Evolutionary conservation across 129 eudicot species (phyloP).

Genomic region (Artemisia annua): DNA sequence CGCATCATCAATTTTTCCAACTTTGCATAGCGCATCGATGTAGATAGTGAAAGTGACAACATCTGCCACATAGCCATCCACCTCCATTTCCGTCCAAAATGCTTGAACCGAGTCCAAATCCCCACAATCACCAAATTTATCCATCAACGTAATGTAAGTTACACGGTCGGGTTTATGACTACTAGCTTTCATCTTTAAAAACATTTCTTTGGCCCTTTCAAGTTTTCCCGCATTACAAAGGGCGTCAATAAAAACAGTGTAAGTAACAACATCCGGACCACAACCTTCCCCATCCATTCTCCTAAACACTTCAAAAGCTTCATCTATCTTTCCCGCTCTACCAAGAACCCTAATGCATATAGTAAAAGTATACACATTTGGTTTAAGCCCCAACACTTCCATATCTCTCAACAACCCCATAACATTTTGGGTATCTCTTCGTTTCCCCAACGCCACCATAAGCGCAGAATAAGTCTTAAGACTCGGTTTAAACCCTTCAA

Average conservation of each 20-base stretch:
- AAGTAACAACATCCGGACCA: constrained; percentile 90
- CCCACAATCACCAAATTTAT: constrained; percentile 70
- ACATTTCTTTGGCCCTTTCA: constrained; percentile 69
- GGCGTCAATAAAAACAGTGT: constrained; percentile 86
- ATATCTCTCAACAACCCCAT: constrained; percentile 66
- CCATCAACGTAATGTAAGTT: constrained; percentile 86
- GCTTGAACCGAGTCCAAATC: constrained; percentile 69
- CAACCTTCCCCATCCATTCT: constrained; percentile 90
- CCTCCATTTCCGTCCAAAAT: constrained; percentile 77
- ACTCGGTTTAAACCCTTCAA: constrained; percentile 76
- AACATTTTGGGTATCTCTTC: constrained; percentile 76
- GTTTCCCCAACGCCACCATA: constrained; percentile 91
- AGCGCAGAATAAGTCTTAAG: constrained; percentile 93
- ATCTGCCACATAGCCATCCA: constrained; percentile 79
- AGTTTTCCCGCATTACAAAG: constrained; percentile 84
- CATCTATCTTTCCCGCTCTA: constrained; percentile 80
- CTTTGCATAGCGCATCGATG: constrained; percentile 74
- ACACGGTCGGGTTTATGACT: constrained; percentile 86
- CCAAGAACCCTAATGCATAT: constrained; percentile 95
- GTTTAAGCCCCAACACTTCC: constrained; percentile 81
- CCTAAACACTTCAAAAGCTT: constrained; percentile 65
- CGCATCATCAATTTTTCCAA: constrained; percentile 79
- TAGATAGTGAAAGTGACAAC: constrained; percentile 87
- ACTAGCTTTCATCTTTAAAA: constrained; percentile 67
- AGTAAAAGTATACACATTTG: constrained; percentile 85